Conservation (phyloP, 2,329 filamentous ascomycete genomes). For the Mariannaea elegans region DNA sequence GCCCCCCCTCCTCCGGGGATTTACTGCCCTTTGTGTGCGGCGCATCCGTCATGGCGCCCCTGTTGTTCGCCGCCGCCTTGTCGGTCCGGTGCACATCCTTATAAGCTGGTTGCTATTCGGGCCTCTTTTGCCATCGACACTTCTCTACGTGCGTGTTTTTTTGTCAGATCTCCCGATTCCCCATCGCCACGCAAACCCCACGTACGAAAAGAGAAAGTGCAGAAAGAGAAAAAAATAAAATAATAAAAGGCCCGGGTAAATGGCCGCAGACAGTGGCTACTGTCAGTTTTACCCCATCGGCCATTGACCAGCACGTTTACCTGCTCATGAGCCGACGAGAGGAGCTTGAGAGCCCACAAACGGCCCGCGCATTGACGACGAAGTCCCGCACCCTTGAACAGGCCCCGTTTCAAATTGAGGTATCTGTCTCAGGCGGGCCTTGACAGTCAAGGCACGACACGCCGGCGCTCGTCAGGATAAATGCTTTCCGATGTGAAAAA, state of each 20-base stretch:
- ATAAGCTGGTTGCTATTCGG: no score
- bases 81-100: no score
- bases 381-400: conserved; percentile 24
- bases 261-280: conserved; percentile 4
- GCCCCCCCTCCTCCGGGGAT: no score
- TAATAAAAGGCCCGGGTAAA: conserved; percentile 19
- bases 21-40: no score
- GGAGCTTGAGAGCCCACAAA: conserved; percentile 18
- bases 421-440: conserved; percentile 37
- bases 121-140: neutral
- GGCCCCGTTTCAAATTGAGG: conserved; percentile 37
- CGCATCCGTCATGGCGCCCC: no score
- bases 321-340: no score
- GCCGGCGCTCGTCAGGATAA: conserved; percentile 21
- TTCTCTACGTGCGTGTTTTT: no score
- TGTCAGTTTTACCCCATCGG: neutral
- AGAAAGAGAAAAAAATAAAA: neutral
- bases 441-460: conserved; percentile 34
- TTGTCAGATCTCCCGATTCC: no score
- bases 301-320: no score
- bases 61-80: no score
- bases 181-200: neutral
- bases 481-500: neutral
- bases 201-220: neutral
- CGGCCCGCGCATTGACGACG: conserved; percentile 31